Conservation (phyloP, 2,329 filamentous ascomycete species). For the Colletotrichum eremochloae region DNA sequence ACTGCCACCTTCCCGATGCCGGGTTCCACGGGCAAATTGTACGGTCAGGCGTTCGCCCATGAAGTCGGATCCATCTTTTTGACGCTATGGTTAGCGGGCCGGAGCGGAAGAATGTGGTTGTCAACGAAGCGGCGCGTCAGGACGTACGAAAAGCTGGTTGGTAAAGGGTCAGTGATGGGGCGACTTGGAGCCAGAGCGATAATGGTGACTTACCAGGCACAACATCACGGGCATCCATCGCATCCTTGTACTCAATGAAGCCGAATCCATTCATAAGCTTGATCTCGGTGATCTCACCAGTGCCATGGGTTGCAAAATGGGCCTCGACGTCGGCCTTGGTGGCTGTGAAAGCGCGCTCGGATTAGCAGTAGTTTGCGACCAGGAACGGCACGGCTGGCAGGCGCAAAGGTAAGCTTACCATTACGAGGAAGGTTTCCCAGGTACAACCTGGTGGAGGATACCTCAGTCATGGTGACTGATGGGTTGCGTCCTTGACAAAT, state of each 20-base stretch:
- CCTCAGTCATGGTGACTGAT: constrained; percentile 78
- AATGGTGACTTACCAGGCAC: constrained; percentile 84
- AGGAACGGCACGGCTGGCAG: background rate
- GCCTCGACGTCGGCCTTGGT: constrained; percentile 97
- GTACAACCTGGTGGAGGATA: constrained; percentile 95
- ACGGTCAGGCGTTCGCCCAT: constrained; percentile 98
- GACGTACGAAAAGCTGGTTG: constrained; percentile 72
- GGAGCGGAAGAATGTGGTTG: constrained; percentile 40
- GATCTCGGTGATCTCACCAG: constrained; percentile 97
- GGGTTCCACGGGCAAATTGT: constrained; percentile 94
- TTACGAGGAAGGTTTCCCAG: constrained; percentile 97
- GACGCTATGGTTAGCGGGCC: constrained; percentile 33
- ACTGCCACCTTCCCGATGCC: constrained; percentile 59
- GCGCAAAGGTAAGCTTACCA: constrained; percentile 71
- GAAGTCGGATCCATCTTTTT: constrained; percentile 93
- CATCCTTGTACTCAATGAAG: constrained; percentile 99
- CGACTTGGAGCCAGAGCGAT: constrained; percentile 24
- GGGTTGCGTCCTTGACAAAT: constrained; percentile 26
- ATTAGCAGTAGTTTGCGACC: constrained; percentile 16
- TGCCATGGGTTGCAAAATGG: constrained; percentile 95
- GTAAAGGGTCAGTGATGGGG: constrained; percentile 18
- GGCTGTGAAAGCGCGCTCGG: constrained; percentile 66
- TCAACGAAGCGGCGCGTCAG: constrained; percentile 5
- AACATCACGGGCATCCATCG: constrained; percentile 97
- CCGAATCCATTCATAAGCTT: constrained; percentile 99